Evolutionary conservation across 495 filamentous ascomycete genomes (phyloP).

Genomic region (Aspergillus haitiensis): DNA sequence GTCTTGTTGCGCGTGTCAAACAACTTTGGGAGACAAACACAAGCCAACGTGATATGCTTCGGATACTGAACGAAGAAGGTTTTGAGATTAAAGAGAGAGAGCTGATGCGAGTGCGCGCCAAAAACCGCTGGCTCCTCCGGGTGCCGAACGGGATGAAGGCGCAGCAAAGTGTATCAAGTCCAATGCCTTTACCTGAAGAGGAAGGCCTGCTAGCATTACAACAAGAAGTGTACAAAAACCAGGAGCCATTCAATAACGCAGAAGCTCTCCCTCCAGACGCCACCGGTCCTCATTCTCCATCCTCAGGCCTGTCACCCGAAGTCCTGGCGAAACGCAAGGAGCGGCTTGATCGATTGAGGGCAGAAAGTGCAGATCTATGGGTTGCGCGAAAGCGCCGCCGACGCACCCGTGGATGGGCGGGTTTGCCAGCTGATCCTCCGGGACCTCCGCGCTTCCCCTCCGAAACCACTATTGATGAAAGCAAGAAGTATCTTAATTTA

Average conservation of each 20-base stretch:
- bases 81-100: conserved; percentile 69
- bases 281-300: conserved; percentile 24
- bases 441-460: conserved; percentile 76
- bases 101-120: conserved; percentile 62
- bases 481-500: conserved; percentile 66
- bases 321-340: conserved; percentile 56
- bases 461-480: conserved; percentile 78
- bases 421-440: conserved; percentile 71
- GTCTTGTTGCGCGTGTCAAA: conserved; percentile 64
- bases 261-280: conserved; percentile 26
- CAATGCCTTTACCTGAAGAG: conserved; percentile 36
- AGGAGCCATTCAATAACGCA: conserved; percentile 29
- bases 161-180: conserved; percentile 26
- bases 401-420: conserved; percentile 68
- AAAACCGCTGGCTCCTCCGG: conserved; percentile 64
- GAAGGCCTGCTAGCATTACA: conserved; percentile 44
- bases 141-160: conserved; percentile 58
- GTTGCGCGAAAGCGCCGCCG: conserved; percentile 67
- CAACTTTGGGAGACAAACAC: conserved; percentile 76
- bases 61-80: conserved; percentile 66
- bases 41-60: conserved; percentile 69
- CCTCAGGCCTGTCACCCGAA: conserved; percentile 51
- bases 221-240: conserved; percentile 44
- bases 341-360: conserved; percentile 56
- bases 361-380: conserved; percentile 65